Evolutionary conservation across 768 basidiomycete genomes (phyloP).

Genomic region (Lyophyllum shimeji): DNA sequence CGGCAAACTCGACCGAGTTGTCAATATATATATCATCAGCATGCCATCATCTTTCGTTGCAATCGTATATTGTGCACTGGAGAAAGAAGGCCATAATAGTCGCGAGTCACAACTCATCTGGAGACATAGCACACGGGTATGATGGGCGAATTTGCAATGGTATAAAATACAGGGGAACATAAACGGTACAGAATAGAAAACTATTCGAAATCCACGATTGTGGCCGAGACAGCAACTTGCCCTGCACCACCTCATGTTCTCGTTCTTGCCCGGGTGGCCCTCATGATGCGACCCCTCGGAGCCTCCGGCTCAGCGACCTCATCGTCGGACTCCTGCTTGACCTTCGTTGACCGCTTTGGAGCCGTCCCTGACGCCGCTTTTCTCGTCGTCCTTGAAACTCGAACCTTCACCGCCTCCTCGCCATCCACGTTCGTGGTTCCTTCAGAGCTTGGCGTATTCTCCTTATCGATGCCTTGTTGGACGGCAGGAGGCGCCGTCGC

Average conservation of each 20-base stretch:
- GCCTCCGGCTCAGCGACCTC: conserved; percentile 19
- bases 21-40: too few relatives aligned
- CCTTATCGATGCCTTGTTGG: conserved; percentile 35
- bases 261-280: conserved; percentile 30
- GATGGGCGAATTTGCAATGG: too few relatives aligned
- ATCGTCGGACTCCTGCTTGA: conserved; percentile 21
- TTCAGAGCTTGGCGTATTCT: conserved; percentile 34
- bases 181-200: neutral
- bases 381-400: conserved; percentile 33
- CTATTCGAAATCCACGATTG: neutral
- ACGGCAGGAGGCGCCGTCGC: conserved; percentile 33
- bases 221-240: neutral
- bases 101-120: too few relatives aligned
- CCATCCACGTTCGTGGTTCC: conserved; percentile 20
- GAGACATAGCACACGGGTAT: too few relatives aligned
- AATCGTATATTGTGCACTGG: too few relatives aligned
- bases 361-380: conserved; percentile 18
- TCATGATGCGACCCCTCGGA: conserved; percentile 19
- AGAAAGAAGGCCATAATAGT: too few relatives aligned
- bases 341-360: conserved; percentile 16
- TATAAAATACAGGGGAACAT: neutral
- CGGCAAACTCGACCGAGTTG: too few relatives aligned
- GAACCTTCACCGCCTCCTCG: conserved; percentile 32
- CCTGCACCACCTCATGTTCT: conserved; percentile 24
- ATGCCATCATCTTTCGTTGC: too few relatives aligned